These are phyloP conservation scores for Magnusiomyces tetraspermus DNA, from an alignment of 1,139 yeast species.

Conservation along the genomic window DNA sequence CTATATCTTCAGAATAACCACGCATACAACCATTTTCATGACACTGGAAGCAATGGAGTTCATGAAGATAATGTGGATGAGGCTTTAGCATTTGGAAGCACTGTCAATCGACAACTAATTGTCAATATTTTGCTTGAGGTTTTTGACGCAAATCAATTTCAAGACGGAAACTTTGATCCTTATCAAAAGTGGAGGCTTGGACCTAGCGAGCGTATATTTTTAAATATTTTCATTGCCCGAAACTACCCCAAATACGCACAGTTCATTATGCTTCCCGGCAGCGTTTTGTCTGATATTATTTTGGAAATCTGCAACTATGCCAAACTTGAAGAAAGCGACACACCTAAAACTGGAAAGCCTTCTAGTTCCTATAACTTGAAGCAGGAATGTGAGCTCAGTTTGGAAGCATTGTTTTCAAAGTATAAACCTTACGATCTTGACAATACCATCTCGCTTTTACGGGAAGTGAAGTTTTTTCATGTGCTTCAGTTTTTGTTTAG, in stretches of 20 bases:
- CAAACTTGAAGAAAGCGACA: constrained; percentile 15
- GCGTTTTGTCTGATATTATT: constrained; percentile 42
- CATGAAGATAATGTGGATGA: constrained; percentile 16
- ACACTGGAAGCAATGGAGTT: neutral
- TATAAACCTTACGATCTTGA: constrained; percentile 48
- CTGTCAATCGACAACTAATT: constrained; percentile 54
- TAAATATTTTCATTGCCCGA: constrained; percentile 62
- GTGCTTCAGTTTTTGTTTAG: constrained; percentile 53
- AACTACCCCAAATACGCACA: constrained; percentile 76
- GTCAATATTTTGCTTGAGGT: constrained; percentile 55
- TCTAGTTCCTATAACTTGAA: constrained; percentile 22
- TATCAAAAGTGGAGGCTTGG: neutral
- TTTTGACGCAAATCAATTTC: constrained; percentile 14
- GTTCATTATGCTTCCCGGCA: constrained; percentile 60
- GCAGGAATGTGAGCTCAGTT: constrained; percentile 62
- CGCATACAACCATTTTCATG: neutral
- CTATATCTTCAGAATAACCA: neutral
- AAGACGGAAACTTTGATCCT: neutral
- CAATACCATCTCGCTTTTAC: constrained; percentile 42
- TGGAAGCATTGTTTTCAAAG: constrained; percentile 55
- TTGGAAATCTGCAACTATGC: constrained; percentile 42
- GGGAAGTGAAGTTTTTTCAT: constrained; percentile 44
- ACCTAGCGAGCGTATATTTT: constrained; percentile 24
- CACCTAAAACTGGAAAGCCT: neutral
- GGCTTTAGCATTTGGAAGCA: constrained; percentile 26